Evolutionary conservation across 2,329 filamentous ascomycete species (phyloP), one percentile per base, ranked within the genome.

Genomic region (Thermomyces lanuginosus): DNA sequence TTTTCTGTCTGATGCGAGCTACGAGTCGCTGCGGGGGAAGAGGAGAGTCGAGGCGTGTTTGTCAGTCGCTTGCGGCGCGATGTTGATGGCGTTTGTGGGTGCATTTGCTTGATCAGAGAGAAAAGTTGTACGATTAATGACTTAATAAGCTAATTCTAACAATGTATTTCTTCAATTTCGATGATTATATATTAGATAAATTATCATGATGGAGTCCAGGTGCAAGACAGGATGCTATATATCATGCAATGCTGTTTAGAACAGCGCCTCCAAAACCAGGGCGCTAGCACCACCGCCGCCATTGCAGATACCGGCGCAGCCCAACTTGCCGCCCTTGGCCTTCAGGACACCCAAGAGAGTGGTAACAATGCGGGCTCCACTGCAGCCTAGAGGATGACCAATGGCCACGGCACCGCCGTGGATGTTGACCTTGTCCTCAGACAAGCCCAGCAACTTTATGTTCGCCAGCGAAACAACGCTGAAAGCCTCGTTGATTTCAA

Each of bases 401-500:
- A 93, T 77, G 45, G 89, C 89, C 36, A 98, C 89, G 29, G 89
- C 80, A 51, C 89, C 89, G 48, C 89, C 89, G 48, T 83, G 86
- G 30, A 95, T 64, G 61, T 98, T 98, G 51, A 98, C 84, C 60
- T 83, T 91, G 33, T 84, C 79, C 39, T 79, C 68, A 37, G 65
- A 64, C 31, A 98, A 61, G 35, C 65, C 67, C 21, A 98, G 72
- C 29, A 95, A 56, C 70, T 98, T 92, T 61, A 92, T 73, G 65
- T 98, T 98, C 40, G 89, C 84, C 27, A 98, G 69, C 20, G 89
- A 82, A 37, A 98, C 89, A 26, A 92, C 89, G 36, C 80, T 89
- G 66, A 98, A 98, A 21, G 89, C 89, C 66, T 98, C 89, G 65
- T 98, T 98, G 66, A 98, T 93, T 66, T 98, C 89, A 56, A 89